phyloP scores from a whole-genome alignment of 805 yeast species.

The Hanseniaspora jakobsenii region DNA sequence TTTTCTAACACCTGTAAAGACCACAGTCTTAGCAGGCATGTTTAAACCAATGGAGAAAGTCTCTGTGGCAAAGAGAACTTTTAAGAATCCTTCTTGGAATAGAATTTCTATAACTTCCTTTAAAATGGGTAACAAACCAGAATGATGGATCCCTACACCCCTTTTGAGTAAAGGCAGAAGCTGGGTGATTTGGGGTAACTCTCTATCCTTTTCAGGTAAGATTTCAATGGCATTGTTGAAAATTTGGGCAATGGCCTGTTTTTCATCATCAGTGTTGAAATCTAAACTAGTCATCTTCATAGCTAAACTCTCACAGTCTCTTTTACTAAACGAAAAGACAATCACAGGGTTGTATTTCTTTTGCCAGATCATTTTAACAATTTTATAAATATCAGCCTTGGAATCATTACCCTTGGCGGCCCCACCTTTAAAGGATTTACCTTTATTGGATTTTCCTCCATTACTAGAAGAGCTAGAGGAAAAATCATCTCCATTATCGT shows the following conservation, averaged over 20 bases:
- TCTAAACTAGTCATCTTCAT: constrained; percentile 91
- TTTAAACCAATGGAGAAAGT: constrained; percentile 96
- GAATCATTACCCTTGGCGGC: constrained; percentile 42
- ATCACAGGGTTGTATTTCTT: constrained; percentile 95
- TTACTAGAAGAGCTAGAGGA: constrained; percentile 45
- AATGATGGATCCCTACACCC: constrained; percentile 98
- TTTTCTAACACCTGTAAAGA: constrained; percentile 90
- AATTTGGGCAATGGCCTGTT: constrained; percentile 79
- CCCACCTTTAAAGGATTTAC: constrained; percentile 81
- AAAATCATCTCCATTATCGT: constrained; percentile 91
- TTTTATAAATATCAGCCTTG: constrained; percentile 81
- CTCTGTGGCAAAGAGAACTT: constrained; percentile 93
- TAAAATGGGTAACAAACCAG: constrained; percentile 84
- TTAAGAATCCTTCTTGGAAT: constrained; percentile 91
- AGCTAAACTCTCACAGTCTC: constrained; percentile 92
- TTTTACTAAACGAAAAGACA: constrained; percentile 93
- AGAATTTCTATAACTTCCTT: constrained; percentile 92
- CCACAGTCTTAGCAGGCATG: constrained; percentile 99
- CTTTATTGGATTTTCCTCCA: constrained; percentile 52
- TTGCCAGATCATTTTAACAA: constrained; percentile 95
- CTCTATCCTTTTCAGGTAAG: constrained; percentile 81
- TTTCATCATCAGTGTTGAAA: constrained; percentile 87
- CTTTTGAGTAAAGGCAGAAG: constrained; percentile 78
- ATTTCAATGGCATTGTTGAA: constrained; percentile 81
- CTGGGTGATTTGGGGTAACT: constrained; percentile 86